A percentile compares a stretch with the other conserved stretches of the same genome.
Evolutionary conservation across 129 eudicot genomes (phyloP).

Genomic region (Oenanthe sinensis): DNA sequence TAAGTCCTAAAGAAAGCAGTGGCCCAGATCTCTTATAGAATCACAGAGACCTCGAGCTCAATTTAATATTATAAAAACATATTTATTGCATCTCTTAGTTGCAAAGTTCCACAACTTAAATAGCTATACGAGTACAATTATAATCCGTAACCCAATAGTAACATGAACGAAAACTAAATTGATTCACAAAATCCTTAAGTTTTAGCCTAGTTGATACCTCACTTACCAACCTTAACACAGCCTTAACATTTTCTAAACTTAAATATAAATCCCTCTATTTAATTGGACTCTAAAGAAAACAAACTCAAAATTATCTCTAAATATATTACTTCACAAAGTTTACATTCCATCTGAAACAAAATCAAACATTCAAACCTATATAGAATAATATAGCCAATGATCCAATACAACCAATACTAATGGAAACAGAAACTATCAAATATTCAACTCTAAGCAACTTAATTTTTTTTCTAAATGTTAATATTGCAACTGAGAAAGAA

Average conservation of each 20-base stretch:
- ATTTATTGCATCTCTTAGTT: slow-evolving; percentile 24
- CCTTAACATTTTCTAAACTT: background rate
- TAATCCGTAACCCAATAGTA: slow-evolving; percentile 25
- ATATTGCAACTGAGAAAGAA: background rate
- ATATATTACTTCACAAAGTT: too few species aligned
- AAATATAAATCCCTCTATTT: background rate
- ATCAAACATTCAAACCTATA: background rate
- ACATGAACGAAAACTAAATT: background rate
- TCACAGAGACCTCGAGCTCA: slow-evolving; percentile 25
- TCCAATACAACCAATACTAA: background rate
- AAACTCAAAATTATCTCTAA: background rate
- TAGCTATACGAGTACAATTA: slow-evolving; percentile 14
- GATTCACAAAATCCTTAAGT: background rate
- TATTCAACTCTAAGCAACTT: background rate
- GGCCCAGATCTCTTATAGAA: slow-evolving; percentile 18
- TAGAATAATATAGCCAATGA: background rate
- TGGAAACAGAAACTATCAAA: background rate
- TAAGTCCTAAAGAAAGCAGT: slow-evolving; percentile 17
- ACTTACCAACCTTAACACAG: background rate
- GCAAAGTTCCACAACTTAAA: slow-evolving; percentile 8
- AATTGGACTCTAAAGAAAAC: background rate
- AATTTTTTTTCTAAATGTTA: too few species aligned
- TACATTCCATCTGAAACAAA: background rate
- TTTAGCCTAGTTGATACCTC: background rate
- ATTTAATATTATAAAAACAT: slow-evolving; percentile 17